Base-by-base conservation (phyloP, 2,329 filamentous ascomycete genomes). In the Calonectria fujianensis region DNA sequence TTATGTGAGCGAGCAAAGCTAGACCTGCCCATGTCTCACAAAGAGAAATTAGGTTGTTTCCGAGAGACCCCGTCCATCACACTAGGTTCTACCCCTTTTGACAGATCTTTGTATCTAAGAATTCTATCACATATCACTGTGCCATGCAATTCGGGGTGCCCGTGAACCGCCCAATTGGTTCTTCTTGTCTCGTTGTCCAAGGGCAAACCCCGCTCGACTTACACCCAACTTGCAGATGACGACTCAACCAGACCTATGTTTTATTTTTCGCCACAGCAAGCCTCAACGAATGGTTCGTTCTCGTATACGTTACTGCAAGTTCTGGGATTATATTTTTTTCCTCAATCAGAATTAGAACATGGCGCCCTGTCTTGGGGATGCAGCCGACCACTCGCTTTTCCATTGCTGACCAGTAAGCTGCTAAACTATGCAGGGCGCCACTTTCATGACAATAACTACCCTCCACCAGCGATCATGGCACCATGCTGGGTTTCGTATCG, bases 401-500 rank as follows among this genome's bases (percentile, higher is more conserved):
- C 16, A 37, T n/a, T 54, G 29, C 48, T 51, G 39, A 63, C 24
- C 41, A 57, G 69, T n/a, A 14, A 39, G n/a, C 16, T 66, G 29
- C 67, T 39, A 24, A 32, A 41, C 39, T 37, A 66, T 52, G n/a
- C 31, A 45, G 1, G 61, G 24, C 51, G 52, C 67, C 67, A 52
- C 67, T 27, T 20, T 67, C 51, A 52, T 50, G 61, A 35, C 59
- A 61, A 59, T 14, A 45, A 9, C 27, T 48, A 31, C 20, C 35
- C 31, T 31, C 52, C 70, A 31, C 31, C 18, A 8, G 10, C 37
- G 41, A 11, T 24, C 50, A 41, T 50, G 59, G 41, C 24, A 41
- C 27, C 59, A 41, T 32, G 59, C 13, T 29, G 37, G 24, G 35
- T 31, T 54, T 70, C 67, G 72, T 74, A 70, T 74, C 67, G 50